Percentiles rank a stretch among this genome's conserved stretches.
These are phyloP conservation scores for Eutrema japonicum DNA, from an alignment of 345 rosid genomes.

Conservation along the genomic window DNA sequence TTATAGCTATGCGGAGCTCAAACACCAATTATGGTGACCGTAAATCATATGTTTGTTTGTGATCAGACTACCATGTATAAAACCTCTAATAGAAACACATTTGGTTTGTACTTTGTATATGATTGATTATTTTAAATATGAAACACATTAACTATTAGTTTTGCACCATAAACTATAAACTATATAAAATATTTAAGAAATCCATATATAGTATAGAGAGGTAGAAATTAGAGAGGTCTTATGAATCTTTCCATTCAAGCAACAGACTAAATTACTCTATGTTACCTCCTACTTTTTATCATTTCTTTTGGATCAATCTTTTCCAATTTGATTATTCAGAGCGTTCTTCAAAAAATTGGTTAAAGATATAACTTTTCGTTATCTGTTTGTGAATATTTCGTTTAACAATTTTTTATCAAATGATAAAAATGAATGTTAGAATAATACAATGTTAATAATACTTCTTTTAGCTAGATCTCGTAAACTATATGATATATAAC, in stretches of 20 bases:
- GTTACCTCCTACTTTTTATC: slow-evolving; percentile 1
- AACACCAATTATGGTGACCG: no score
- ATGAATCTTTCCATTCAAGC: slow-evolving; percentile 26
- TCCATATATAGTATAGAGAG: neutral
- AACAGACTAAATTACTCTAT: neutral
- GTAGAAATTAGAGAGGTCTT: neutral
- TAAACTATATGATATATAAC: neutral
- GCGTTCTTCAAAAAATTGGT: neutral
- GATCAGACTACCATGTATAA: no score
- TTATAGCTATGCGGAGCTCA: no score
- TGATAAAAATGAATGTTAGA: neutral
- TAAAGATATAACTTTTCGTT: neutral
- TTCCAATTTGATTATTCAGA: neutral
- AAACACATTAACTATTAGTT: slow-evolving; percentile 3
- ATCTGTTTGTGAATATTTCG: neutral
- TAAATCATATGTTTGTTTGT: no score
- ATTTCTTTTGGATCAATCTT: slow-evolving; percentile 23
- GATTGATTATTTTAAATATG: neutral
- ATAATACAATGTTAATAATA: no score
- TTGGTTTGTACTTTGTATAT: neutral
- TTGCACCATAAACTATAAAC: neutral
- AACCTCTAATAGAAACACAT: neutral
- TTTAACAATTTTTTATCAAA: neutral
- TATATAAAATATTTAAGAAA: neutral
- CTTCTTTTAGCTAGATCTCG: no score